Conservation (phyloP, 345 rosid species). For the Nephelium lappaceum region DNA sequence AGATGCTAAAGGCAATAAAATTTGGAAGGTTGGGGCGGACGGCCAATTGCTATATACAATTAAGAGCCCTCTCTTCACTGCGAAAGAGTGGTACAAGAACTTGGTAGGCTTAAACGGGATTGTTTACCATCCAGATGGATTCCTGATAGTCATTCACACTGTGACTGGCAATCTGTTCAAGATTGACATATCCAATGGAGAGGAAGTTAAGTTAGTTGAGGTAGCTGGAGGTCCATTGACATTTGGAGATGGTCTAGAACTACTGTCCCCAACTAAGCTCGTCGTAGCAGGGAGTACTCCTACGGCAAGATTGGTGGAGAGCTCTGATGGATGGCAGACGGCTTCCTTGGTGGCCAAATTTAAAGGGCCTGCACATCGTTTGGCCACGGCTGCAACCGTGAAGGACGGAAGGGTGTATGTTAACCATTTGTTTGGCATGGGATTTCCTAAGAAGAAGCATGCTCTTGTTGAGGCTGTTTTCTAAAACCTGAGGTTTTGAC, state of each 20-base stretch:
- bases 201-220: conserved; percentile 47
- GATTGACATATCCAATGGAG: conserved; percentile 51
- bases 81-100: conserved; percentile 72
- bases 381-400: conserved; percentile 80
- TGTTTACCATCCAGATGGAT: conserved; percentile 81
- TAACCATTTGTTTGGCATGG: conserved; percentile 74
- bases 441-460: conserved; percentile 83
- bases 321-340: conserved; percentile 82
- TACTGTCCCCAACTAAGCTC: conserved; percentile 63
- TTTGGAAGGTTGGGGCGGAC: conserved; percentile 69
- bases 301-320: conserved; percentile 70
- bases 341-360: conserved; percentile 67
- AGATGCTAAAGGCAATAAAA: conserved; percentile 59
- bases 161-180: conserved; percentile 62
- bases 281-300: conserved; percentile 91
- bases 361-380: conserved; percentile 65
- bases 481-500: conserved; percentile 16
- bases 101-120: conserved; percentile 76
- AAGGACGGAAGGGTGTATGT: conserved; percentile 82
- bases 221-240: conserved; percentile 58
- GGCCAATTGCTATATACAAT: conserved; percentile 63
- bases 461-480: conserved; percentile 79
- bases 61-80: conserved; percentile 57
- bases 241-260: conserved; percentile 79
- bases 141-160: conserved; percentile 74